These are phyloP conservation scores for Suillus fuscotomentosus DNA, from an alignment of 768 basidiomycete genomes.

Conservation along the genomic window DNA sequence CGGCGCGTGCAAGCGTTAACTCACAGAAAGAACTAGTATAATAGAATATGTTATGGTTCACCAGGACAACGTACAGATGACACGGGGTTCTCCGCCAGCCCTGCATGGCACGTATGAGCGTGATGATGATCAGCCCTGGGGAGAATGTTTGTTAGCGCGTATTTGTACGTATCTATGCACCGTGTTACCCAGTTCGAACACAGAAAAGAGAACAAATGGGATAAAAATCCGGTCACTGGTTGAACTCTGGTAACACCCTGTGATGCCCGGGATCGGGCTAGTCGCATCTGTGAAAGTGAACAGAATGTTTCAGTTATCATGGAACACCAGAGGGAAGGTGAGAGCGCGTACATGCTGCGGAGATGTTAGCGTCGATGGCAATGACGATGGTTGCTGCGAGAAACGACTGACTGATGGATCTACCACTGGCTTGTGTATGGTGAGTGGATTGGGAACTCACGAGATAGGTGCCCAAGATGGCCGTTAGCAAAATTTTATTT, in stretches of 20 bases:
- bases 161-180: too few species aligned
- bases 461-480: too few species aligned
- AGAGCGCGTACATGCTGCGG: too few species aligned
- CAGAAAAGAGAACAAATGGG: background rate
- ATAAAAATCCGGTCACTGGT: background rate
- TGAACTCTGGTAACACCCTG: background rate
- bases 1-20: background rate
- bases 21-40: background rate
- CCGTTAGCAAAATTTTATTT: too few species aligned
- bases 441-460: too few species aligned
- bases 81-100: background rate
- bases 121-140: background rate
- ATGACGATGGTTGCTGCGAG: too few species aligned
- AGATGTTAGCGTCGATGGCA: too few species aligned
- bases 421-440: too few species aligned
- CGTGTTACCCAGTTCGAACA: background rate
- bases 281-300: background rate
- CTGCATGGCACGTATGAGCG: background rate
- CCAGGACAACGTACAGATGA: background rate
- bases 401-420: too few species aligned
- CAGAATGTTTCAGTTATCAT: background rate
- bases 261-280: background rate
- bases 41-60: background rate
- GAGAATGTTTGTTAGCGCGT: background rate
- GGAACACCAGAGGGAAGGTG: background rate